Evolutionary conservation across 2,329 filamentous ascomycete genomes (phyloP), one percentile per base, ranked within the genome.

Genomic region (Hypoxylon rubiginosum): DNA sequence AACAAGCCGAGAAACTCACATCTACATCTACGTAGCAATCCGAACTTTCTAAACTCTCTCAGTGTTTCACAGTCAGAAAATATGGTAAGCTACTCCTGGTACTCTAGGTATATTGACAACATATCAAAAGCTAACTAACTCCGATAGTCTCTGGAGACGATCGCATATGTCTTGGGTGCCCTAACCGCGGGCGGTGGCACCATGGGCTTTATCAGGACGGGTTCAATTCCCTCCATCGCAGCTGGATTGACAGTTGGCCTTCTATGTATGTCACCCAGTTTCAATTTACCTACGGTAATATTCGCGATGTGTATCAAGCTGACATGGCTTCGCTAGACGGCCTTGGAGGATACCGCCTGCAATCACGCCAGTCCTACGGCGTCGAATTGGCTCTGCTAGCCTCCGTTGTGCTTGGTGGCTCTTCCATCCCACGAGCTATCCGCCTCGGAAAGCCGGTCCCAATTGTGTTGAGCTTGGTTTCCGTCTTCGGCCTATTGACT

Each of bases 361-460:
- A 91, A 73, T 90, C 89, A 73, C 84, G 86, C 66, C 86, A 93
- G 77, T 78, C 92, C 2, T 97, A 96, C 79, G 96, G 95, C 68
- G 82, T 97, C 72, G 96, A 98, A 81, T 83, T 97, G 46, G 92
- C 91, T n/a, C 86, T 99, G 9, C 84, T 97, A 46, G 96, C 96
- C 4, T 97, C 93, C 0, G 75, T 93, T n/a, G 82, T 98, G 26
- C 86, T 99, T 36, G 95, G 86, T 45, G 94, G 93, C 19, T 92
- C 92, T 45, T 91, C 92, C 1, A 90, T 98, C 65, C 96, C 96
- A 11, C 87, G 96, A 56, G 96, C 94, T 4, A 89, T 99, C 75
- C 92, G 90, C 79, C 87, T 90, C 45, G 85, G 86, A 73, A 99
- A 98, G 86, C 92, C 93, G 0, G 87, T 99, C 56, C 95, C 96